phyloP scores from a whole-genome alignment of 345 rosid species.

The Rhizophora mangle region DNA sequence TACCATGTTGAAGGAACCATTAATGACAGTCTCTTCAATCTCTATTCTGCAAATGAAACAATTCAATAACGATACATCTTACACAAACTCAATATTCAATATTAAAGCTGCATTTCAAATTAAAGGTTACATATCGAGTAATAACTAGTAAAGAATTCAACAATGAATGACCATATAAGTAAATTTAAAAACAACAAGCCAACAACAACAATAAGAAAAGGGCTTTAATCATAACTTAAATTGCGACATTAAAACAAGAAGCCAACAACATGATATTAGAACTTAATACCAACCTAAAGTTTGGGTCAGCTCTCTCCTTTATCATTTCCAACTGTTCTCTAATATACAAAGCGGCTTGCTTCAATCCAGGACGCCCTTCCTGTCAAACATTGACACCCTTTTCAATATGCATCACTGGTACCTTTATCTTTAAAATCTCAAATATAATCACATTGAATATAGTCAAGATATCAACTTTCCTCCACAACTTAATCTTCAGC shows the following conservation, averaged over 20 bases:
- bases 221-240: too few relatives aligned
- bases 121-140: not conserved
- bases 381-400: conserved; percentile 16
- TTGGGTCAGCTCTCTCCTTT: conserved; percentile 75
- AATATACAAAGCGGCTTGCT: conserved; percentile 78
- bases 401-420: not conserved
- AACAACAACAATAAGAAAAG: too few relatives aligned
- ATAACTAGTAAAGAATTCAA: not conserved
- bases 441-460: not conserved
- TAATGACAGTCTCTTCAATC: conserved; percentile 72
- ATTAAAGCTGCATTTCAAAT: not conserved
- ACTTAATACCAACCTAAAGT: conserved; percentile 44
- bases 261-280: not conserved
- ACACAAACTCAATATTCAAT: not conserved
- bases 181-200: not conserved
- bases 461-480: not conserved
- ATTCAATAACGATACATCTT: not conserved
- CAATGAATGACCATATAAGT: not conserved
- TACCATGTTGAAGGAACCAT: conserved; percentile 88
- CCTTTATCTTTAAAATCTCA: too few relatives aligned
- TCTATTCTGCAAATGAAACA: conserved; percentile 52
- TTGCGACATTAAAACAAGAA: not conserved
- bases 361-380: conserved; percentile 91
- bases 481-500: not conserved
- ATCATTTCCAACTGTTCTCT: conserved; percentile 59